Evolutionary conservation across 306 rosid species (phyloP).

Genomic region (Comarum palustre): DNA sequence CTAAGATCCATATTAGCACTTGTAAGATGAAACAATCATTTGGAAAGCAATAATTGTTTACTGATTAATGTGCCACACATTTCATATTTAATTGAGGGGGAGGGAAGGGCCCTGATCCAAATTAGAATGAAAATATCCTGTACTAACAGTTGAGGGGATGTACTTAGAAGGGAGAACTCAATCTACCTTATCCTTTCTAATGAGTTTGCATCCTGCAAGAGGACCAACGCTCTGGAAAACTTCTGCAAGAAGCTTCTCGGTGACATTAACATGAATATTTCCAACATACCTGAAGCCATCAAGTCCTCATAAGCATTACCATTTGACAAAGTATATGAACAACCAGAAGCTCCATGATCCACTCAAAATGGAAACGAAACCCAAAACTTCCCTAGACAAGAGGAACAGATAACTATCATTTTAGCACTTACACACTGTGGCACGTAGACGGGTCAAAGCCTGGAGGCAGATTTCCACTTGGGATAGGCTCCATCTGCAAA

Average conservation of each 20-base stretch:
- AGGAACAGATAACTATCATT: constrained; percentile 26
- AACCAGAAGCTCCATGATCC: background rate
- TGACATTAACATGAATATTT: constrained; percentile 77
- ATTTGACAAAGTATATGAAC: background rate
- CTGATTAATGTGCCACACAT: background rate
- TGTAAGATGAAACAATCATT: background rate
- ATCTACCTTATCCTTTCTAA: constrained; percentile 72
- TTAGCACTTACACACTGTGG: constrained; percentile 89
- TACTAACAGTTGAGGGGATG: background rate
- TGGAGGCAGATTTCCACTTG: constrained; percentile 95
- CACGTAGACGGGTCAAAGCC: constrained; percentile 88
- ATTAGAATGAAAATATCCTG: background rate
- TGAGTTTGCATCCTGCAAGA: constrained; percentile 86
- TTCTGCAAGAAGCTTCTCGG: constrained; percentile 77
- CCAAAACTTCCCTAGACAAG: constrained; percentile 10
- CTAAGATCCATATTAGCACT: background rate
- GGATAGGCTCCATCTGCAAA: constrained; percentile 94
- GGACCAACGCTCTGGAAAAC: constrained; percentile 63
- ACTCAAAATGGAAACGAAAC: background rate
- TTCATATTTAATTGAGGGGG: background rate
- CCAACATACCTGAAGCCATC: constrained; percentile 62
- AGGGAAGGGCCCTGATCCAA: background rate
- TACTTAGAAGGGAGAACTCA: background rate
- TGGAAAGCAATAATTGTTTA: background rate
- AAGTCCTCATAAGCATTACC: constrained; percentile 1